Percentiles rank a stretch among this genome's conserved stretches.
phyloP scores from a whole-genome alignment of 495 filamentous ascomycete genomes.

The Neurospora tetraspora region DNA sequence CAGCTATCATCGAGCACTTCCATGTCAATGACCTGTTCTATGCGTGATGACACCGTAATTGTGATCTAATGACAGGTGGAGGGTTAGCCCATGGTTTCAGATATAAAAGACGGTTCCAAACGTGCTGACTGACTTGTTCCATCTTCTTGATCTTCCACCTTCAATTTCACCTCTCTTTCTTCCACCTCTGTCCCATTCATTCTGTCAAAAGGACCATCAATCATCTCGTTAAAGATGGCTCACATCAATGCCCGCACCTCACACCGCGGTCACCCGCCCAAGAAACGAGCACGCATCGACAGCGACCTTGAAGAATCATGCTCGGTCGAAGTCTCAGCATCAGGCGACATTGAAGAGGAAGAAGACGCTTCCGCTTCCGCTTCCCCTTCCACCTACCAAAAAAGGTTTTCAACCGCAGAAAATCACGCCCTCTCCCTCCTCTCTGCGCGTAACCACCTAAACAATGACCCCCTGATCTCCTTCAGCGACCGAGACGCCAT shows the following conservation, averaged over 20 bases:
- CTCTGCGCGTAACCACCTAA: too few species aligned
- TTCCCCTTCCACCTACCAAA: not conserved
- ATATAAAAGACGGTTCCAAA: not conserved
- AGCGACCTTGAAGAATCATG: not conserved
- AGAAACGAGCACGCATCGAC: not conserved
- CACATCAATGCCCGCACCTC: too few species aligned
- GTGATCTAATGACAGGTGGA: not conserved
- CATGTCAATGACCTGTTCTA: not conserved
- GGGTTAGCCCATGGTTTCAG: not conserved
- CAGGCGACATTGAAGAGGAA: not conserved
- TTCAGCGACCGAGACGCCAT: too few species aligned
- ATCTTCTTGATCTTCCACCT: not conserved
- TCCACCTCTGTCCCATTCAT: too few species aligned
- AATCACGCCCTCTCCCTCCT: too few species aligned
- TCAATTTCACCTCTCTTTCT: too few species aligned
- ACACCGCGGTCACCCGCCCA: not conserved
- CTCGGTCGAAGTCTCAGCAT: not conserved
- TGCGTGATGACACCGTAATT: not conserved
- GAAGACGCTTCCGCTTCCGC: not conserved
- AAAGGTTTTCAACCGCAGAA: too few species aligned
- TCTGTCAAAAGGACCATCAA: too few species aligned
- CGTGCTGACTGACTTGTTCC: not conserved
- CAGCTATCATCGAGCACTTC: not conserved
- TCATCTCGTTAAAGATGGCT: too few species aligned
- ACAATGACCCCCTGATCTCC: too few species aligned